These are phyloP conservation scores for Emergomyces africanus DNA, from an alignment of 2,329 filamentous ascomycete species.

Conservation along the genomic window DNA sequence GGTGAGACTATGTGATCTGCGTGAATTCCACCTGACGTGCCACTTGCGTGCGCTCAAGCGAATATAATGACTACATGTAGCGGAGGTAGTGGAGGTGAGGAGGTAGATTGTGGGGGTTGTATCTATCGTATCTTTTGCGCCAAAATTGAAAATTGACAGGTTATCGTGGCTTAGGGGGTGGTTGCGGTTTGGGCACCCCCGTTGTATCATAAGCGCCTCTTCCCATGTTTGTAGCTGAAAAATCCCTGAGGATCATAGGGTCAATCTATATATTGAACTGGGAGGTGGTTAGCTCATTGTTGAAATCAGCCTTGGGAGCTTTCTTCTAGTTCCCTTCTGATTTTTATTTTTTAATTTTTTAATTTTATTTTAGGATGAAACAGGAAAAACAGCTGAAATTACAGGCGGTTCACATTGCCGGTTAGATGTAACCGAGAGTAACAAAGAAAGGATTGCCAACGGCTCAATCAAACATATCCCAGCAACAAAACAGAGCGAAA, in stretches of 20 bases:
- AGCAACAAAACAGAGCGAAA: not conserved
- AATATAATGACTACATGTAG: not conserved
- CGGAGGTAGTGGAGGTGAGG: not conserved
- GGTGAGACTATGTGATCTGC: not conserved
- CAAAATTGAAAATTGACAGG: conserved; percentile 4
- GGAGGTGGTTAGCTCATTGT: not conserved
- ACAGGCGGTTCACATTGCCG: not conserved
- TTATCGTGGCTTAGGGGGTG: conserved; percentile 26
- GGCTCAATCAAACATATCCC: not conserved
- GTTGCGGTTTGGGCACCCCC: conserved; percentile 38
- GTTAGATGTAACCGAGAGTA: conserved; percentile 2
- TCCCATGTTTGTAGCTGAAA: conserved; percentile 36
- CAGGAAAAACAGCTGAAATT: not conserved
- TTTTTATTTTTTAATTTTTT: not conserved
- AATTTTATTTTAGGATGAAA: not conserved
- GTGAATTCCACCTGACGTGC: not conserved
- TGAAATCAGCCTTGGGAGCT: not conserved
- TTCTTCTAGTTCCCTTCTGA: not conserved
- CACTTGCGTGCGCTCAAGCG: not conserved
- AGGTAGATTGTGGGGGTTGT: not conserved
- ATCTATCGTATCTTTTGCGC: conserved; percentile 5
- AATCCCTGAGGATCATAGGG: conserved; percentile 29
- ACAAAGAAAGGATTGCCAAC: not conserved
- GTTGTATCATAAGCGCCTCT: conserved; percentile 41
- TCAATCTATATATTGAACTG: conserved; percentile 17